phyloP scores from a whole-genome alignment of 2,329 filamentous ascomycete species.

The Colletotrichum aenigma region DNA sequence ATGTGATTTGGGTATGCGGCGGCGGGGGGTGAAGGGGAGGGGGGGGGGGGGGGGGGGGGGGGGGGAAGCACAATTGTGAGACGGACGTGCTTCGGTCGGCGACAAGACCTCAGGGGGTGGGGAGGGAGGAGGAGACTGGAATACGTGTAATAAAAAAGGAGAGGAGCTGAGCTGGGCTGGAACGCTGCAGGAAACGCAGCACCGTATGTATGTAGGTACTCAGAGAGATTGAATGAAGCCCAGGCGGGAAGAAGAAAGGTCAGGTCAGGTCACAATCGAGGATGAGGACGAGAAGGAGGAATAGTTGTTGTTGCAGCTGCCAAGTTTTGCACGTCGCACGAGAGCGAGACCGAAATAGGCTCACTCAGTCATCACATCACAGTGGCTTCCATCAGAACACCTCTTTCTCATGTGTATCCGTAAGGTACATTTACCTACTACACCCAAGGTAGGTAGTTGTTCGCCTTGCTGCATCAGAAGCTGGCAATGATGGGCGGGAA shows the following conservation, averaged over 20 bases:
- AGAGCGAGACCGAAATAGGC: slow-evolving; percentile 1
- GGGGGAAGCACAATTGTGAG: neutral
- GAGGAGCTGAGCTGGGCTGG: neutral
- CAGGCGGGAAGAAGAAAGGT: neutral
- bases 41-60: neutral
- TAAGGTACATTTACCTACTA: neutral
- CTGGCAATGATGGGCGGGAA: neutral
- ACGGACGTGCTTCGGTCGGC: slow-evolving; percentile 10
- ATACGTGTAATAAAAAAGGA: neutral
- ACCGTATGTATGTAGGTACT: neutral
- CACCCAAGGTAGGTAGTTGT: neutral
- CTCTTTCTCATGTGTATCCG: neutral
- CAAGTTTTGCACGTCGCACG: slow-evolving; percentile 7
- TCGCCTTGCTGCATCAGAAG: neutral
- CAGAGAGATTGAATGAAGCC: neutral
- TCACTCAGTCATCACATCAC: neutral
- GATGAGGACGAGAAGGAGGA: neutral
- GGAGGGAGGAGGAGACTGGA: neutral
- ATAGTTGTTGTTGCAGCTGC: neutral
- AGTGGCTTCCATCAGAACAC: neutral
- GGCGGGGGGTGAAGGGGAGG: neutral
- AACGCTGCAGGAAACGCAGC: neutral
- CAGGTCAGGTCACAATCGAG: neutral
- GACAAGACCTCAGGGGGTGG: neutral
- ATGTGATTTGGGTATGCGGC: neutral